Conservation (phyloP, 2,329 filamentous ascomycete species). For the Chalara sp. region DNA sequence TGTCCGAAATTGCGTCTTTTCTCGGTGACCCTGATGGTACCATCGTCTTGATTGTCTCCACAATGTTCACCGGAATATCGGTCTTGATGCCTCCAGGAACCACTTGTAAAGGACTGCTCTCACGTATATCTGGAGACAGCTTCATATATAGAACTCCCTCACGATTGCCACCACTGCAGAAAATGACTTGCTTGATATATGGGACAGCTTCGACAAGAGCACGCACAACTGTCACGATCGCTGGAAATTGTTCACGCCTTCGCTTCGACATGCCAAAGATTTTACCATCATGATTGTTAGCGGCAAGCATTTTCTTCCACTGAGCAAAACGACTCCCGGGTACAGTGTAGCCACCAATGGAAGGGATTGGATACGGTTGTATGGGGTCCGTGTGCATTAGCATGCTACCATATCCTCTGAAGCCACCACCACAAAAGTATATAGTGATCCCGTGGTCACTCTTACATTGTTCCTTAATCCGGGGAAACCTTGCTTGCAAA, state of each 20-base stretch:
- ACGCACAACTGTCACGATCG: constrained; percentile 74
- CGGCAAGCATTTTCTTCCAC: constrained; percentile 42
- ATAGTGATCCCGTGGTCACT: constrained; percentile 51
- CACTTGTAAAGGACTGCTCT: constrained; percentile 55
- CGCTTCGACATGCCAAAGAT: constrained; percentile 76
- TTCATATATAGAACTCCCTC: constrained; percentile 76
- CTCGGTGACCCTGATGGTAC: too few species aligned
- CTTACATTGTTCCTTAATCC: constrained; percentile 40
- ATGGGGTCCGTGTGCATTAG: constrained; percentile 72
- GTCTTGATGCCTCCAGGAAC: constrained; percentile 11
- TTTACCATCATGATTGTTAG: constrained; percentile 45
- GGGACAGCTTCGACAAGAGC: constrained; percentile 65
- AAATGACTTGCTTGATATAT: constrained; percentile 65
- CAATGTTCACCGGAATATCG: too few species aligned
- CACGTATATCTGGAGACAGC: constrained; percentile 51
- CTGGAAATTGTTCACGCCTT: constrained; percentile 73
- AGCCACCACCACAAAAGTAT: constrained; percentile 85
- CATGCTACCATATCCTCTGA: constrained; percentile 85
- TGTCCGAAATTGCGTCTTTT: constrained; percentile 33
- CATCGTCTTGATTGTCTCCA: too few species aligned
- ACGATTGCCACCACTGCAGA: constrained; percentile 81
- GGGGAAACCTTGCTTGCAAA: constrained; percentile 42
- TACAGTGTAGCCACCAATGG: constrained; percentile 73
- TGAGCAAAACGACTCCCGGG: constrained; percentile 52
- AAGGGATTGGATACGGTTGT: constrained; percentile 74